These are phyloP conservation scores for Geotrichum reessii DNA, from an alignment of 1,139 yeast genomes.

Conservation along the genomic window DNA sequence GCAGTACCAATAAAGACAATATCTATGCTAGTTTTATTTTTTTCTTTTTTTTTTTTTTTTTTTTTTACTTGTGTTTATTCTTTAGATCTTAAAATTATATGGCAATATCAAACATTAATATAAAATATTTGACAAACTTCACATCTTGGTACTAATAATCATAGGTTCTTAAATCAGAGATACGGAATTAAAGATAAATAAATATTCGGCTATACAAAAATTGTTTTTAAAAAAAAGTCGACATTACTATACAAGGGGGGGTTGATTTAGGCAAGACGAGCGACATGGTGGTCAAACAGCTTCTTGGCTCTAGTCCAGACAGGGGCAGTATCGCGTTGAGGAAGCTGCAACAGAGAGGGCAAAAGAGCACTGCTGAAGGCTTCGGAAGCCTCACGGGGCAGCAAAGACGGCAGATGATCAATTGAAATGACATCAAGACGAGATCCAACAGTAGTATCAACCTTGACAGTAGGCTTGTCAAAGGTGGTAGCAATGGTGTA, in stretches of 20 bases:
- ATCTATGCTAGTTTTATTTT: too few relatives aligned
- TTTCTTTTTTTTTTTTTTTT: too few relatives aligned
- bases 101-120: too few relatives aligned
- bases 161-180: neutral
- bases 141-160: too few relatives aligned
- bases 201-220: neutral
- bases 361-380: constrained; percentile 77
- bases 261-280: constrained; percentile 25
- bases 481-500: constrained; percentile 86
- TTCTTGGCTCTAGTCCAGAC: constrained; percentile 89
- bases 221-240: neutral
- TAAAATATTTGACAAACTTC: too few relatives aligned
- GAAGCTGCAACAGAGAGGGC: constrained; percentile 81
- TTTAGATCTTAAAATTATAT: too few relatives aligned
- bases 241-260: neutral
- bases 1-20: too few relatives aligned
- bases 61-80: too few relatives aligned
- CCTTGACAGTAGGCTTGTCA: constrained; percentile 81
- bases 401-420: constrained; percentile 90
- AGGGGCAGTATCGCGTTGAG: constrained; percentile 72
- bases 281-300: constrained; percentile 74
- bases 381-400: constrained; percentile 97
- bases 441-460: constrained; percentile 70
- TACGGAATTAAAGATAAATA: neutral
- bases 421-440: constrained; percentile 82